Evolutionary conservation across 108 stramenopile genomes (phyloP).

Genomic region (Nannochloropsis oceanica): DNA sequence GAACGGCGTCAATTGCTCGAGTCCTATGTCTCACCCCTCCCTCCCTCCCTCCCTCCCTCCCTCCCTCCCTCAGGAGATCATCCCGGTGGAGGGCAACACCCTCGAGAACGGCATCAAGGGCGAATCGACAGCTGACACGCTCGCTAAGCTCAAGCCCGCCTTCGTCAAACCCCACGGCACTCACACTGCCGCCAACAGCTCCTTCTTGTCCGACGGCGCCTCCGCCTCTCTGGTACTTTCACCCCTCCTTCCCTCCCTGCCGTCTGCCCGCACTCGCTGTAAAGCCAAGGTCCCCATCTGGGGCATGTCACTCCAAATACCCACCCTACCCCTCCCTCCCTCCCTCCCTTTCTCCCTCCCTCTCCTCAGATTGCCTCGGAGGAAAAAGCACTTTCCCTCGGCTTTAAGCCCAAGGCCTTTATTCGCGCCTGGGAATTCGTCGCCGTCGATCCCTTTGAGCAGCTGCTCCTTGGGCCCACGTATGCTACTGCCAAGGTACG

Average conservation of each 20-base stretch:
- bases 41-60: too few species aligned
- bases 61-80: too few species aligned
- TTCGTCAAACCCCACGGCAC: constrained; percentile 89
- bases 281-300: too few species aligned
- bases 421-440: constrained; percentile 93
- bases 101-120: constrained; percentile 94
- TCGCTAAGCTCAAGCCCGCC: constrained; percentile 83
- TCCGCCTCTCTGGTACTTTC: constrained; percentile 74
- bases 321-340: too few species aligned
- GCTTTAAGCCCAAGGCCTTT: constrained; percentile 82
- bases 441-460: constrained; percentile 93
- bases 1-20: too few species aligned
- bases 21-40: too few species aligned
- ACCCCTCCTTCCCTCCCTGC: too few species aligned
- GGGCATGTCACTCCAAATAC: too few species aligned
- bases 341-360: too few species aligned
- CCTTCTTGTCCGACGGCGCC: constrained; percentile 92
- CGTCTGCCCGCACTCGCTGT: too few species aligned
- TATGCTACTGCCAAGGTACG: constrained; percentile 40
- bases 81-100: constrained; percentile 53
- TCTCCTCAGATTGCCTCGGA: too few species aligned
- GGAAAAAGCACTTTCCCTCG: constrained; percentile 78
- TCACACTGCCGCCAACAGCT: constrained; percentile 96
- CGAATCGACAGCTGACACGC: constrained; percentile 70
- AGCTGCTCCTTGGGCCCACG: constrained; percentile 58